Evolutionary conservation across 768 basidiomycete genomes (phyloP).

Genomic region (Tricholoma sp.): DNA sequence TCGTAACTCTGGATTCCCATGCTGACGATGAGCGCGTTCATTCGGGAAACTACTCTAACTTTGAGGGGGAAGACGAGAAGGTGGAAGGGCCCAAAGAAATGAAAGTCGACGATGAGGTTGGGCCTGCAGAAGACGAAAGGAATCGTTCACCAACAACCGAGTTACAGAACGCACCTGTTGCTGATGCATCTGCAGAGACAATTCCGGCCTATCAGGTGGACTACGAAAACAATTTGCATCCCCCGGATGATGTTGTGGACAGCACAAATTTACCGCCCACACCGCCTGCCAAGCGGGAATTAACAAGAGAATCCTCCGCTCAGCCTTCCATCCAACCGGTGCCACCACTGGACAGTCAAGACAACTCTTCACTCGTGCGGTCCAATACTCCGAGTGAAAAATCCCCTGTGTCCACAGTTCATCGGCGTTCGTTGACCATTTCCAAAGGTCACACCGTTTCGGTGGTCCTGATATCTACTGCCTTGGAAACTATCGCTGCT

Average conservation of each 20-base stretch:
- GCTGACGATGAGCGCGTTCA: background rate
- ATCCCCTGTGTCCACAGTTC: conserved; percentile 16
- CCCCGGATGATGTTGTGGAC: background rate
- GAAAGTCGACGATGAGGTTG: background rate
- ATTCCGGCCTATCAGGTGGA: background rate
- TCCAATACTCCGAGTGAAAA: conserved; percentile 3
- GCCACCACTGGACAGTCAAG: background rate
- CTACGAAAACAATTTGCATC: background rate
- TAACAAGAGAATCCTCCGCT: background rate
- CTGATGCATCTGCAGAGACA: background rate
- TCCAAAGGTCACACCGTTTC: conserved; percentile 72
- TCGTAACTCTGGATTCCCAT: conserved; percentile 1
- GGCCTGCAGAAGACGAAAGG: background rate
- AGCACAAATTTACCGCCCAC: conserved; percentile 6
- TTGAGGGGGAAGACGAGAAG: background rate
- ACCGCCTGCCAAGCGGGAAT: conserved; percentile 10
- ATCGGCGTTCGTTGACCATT: conserved; percentile 56
- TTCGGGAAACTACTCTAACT: background rate
- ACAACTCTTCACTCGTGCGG: background rate
- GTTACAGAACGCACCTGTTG: background rate
- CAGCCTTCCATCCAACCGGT: background rate
- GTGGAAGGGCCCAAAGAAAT: background rate
- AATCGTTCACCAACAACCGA: background rate
- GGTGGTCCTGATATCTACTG: conserved; percentile 75
- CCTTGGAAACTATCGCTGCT: conserved; percentile 78